Evolutionary conservation across 495 filamentous ascomycete genomes (phyloP).

Genomic region (Bathelium albidoporum): DNA sequence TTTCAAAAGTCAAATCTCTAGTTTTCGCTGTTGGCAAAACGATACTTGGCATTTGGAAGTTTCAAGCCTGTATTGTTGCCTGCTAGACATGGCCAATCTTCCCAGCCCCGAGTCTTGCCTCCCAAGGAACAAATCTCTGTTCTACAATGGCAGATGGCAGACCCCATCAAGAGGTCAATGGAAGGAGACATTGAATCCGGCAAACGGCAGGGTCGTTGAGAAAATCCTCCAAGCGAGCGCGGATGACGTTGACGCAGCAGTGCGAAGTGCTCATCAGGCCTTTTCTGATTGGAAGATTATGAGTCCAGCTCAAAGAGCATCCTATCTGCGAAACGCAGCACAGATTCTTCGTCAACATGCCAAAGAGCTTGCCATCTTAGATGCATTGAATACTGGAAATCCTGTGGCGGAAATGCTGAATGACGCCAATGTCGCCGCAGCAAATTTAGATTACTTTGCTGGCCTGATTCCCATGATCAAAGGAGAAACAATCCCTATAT

Average conservation of each 20-base stretch:
- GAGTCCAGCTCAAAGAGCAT: slow-evolving; percentile 7
- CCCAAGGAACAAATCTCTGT: slow-evolving; percentile 10
- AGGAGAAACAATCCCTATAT: slow-evolving; percentile 20
- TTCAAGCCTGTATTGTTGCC: neutral
- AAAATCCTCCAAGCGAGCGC: slow-evolving; percentile 9
- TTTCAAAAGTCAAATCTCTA: too few relatives aligned
- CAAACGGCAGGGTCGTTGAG: slow-evolving; percentile 12
- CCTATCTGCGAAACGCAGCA: slow-evolving; percentile 10
- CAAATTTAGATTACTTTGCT: slow-evolving; percentile 17
- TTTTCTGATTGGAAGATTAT: slow-evolving; percentile 14
- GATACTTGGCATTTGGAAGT: neutral
- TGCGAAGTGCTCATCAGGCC: slow-evolving; percentile 13
- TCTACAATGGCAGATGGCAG: slow-evolving; percentile 10
- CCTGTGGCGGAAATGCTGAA: slow-evolving; percentile 14
- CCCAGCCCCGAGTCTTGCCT: slow-evolving; percentile 8
- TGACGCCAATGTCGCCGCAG: slow-evolving; percentile 15
- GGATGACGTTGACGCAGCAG: slow-evolving; percentile 11
- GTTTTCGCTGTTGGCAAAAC: neutral
- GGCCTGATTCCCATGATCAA: slow-evolving; percentile 16
- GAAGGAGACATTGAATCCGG: slow-evolving; percentile 16
- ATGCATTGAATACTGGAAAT: slow-evolving; percentile 18
- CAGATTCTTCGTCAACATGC: slow-evolving; percentile 15
- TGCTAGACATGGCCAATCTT: slow-evolving; percentile 1
- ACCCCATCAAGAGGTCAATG: neutral
- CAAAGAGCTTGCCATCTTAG: slow-evolving; percentile 14